phyloP scores from a whole-genome alignment of 495 filamentous ascomycete genomes.

The Neurospora sp. region DNA sequence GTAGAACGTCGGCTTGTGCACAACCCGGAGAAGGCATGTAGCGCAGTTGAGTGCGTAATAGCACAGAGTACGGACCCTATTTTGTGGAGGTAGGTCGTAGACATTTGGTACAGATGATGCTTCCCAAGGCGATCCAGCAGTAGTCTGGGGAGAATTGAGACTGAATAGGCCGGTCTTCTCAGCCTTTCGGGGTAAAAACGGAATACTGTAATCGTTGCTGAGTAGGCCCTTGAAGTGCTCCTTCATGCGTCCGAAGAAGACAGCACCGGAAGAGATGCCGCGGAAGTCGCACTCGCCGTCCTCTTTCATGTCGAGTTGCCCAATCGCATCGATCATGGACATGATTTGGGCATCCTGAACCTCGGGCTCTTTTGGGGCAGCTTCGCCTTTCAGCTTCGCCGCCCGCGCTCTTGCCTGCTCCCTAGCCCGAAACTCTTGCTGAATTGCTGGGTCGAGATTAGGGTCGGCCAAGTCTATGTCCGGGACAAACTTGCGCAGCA shows the following conservation, averaged over 20 bases:
- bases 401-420: conserved; percentile 32
- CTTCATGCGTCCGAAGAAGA: conserved; percentile 75
- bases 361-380: conserved; percentile 4
- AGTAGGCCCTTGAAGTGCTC: conserved; percentile 66
- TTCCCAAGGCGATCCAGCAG: conserved; percentile 44
- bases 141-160: conserved; percentile 65
- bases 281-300: conserved; percentile 90
- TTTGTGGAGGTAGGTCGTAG: conserved; percentile 61
- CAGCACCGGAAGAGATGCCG: conserved; percentile 83
- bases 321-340: conserved; percentile 90
- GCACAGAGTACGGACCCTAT: conserved; percentile 58
- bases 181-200: conserved; percentile 35
- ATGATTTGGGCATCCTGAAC: conserved; percentile 72
- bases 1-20: conserved; percentile 85
- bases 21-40: conserved; percentile 69
- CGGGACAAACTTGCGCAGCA: conserved; percentile 72
- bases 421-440: conserved; percentile 44
- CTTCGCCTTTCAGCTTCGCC: conserved; percentile 23
- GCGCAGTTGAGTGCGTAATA: conserved; percentile 74
- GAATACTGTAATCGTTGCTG: conserved; percentile 40
- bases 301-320: conserved; percentile 84
- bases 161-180: conserved; percentile 26
- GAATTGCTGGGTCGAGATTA: conserved; percentile 58
- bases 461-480: conserved; percentile 79
- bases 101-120: conserved; percentile 48